Conservation (phyloP, 306 rosid genomes). For the Mimosa bimucronata region DNA sequence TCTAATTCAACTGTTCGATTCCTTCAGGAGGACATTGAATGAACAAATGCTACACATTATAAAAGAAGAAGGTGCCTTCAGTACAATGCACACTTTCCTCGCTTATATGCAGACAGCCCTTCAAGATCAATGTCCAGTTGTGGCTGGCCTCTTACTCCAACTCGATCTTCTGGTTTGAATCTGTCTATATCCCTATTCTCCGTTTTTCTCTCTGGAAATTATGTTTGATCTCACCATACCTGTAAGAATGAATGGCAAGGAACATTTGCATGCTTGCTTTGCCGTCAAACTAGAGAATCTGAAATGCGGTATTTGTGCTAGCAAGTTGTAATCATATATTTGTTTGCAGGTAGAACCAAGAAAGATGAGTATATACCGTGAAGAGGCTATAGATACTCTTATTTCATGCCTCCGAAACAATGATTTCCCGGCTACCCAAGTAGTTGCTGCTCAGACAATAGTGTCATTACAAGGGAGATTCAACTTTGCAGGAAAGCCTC, state of each 20-base stretch:
- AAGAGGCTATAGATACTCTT: constrained; percentile 87
- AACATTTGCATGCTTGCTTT: neutral
- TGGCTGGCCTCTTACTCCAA: constrained; percentile 90
- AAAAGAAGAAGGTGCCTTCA: constrained; percentile 81
- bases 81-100: constrained; percentile 90
- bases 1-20: constrained; percentile 26
- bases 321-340: constrained; percentile 31
- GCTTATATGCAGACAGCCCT: constrained; percentile 71
- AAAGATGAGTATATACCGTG: constrained; percentile 94
- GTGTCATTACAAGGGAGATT: constrained; percentile 86
- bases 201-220: neutral
- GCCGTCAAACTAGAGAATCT: constrained; percentile 13
- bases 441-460: constrained; percentile 79
- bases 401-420: constrained; percentile 75
- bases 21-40: constrained; percentile 69
- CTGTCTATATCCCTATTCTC: neutral
- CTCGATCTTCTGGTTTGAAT: constrained; percentile 93
- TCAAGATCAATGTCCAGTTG: constrained; percentile 71
- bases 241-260: neutral
- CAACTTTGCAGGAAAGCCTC: constrained; percentile 64
- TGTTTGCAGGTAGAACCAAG: constrained; percentile 77
- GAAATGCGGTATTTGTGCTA: constrained; percentile 17
- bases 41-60: constrained; percentile 79
- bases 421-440: constrained; percentile 69
- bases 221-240: neutral